phyloP scores from a whole-genome alignment of 1,139 yeast genomes.

The Scheffersomyces illinoinensis region DNA sequence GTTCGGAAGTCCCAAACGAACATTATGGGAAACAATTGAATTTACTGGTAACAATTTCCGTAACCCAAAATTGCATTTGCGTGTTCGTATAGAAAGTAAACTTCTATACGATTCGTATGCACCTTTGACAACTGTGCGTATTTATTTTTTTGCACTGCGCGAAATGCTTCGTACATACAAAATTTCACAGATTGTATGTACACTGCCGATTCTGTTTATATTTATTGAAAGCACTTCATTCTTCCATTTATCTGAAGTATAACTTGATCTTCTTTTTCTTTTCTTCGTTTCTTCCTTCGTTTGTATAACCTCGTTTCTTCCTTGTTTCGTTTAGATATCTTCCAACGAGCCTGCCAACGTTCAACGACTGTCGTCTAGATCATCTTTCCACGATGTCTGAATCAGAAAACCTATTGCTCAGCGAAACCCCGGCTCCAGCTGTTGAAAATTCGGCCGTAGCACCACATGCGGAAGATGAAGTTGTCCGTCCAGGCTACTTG shows the following conservation, averaged over 20 bases:
- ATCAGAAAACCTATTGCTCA: neutral
- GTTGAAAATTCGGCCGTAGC: neutral
- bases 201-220: neutral
- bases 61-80: neutral
- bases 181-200: neutral
- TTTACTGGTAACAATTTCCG: too few relatives aligned
- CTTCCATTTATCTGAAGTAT: neutral
- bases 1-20: neutral
- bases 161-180: neutral
- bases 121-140: neutral
- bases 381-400: neutral
- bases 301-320: neutral
- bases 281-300: too few relatives aligned
- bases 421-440: slow-evolving; percentile 2
- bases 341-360: neutral
- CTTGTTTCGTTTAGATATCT: neutral
- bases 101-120: neutral
- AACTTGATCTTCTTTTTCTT: too few relatives aligned
- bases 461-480: slow-evolving; percentile 1
- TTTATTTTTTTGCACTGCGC: neutral
- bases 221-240: too few relatives aligned
- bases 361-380: neutral
- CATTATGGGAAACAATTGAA: neutral
- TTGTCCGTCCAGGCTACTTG: slow-evolving; percentile 28
- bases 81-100: neutral